Evolutionary conservation across 1,139 yeast genomes (phyloP), one percentile per base, ranked within the genome.

Genomic region (Yamadazyma jaroonii): DNA sequence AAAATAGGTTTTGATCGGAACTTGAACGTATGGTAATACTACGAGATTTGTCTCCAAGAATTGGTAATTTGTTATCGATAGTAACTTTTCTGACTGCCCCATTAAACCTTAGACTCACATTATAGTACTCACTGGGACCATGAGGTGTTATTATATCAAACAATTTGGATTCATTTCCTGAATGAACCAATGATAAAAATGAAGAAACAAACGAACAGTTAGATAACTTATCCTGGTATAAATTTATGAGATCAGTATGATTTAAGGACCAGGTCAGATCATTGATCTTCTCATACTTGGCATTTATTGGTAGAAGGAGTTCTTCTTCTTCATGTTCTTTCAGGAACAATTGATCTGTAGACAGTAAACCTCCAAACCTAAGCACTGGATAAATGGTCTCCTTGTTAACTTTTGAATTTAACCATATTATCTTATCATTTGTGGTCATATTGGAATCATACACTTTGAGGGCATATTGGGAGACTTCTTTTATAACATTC

Each of bases 121-220:
- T 64, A 51, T 72, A 81, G 34, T 61, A 54, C 3, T 63, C 53
- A 5, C 55, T 46, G 3, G 52, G 37, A 0, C 14, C 28, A 22
- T 60, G 61, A 1, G 74, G 74, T 1, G 50, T 29, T 3, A 72
- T 56, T 9, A 49, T 39, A 3, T 47, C 41, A 23, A 37, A 36
- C 7, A 56, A 45, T 11, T 31, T 43, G 2, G 38, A 39, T 10
- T 47, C 38, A 34, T 48, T 53, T 24, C 46, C 37, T 30, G 49
- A 36, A 31, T 52, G 53, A 3, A 61, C 52, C 1, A 73, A 56
- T 1, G 81, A 71, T 22, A 83, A 61, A 26, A 84, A 54, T 0
- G 88, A 72, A 3, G 88, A 81, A 2, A 86, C 87, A 47, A 86
- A 77, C 0, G 95, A 84, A 56, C 96, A 87, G 53, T 86, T 83